phyloP scores from a whole-genome alignment of 2,329 filamentous ascomycete species.

The Hymenoscyphus fructigenus region DNA sequence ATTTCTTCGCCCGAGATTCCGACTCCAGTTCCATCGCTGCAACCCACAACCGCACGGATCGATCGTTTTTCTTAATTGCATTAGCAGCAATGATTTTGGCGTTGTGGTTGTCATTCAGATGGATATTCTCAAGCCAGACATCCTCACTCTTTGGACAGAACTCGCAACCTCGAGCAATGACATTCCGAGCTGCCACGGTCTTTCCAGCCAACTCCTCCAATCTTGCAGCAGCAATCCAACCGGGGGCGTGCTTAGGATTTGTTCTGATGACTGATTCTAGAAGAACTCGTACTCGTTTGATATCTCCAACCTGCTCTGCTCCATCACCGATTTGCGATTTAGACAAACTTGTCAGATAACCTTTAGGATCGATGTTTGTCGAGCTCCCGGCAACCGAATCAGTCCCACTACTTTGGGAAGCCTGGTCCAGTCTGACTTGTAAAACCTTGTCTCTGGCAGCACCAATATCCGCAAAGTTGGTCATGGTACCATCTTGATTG shows the following conservation, averaged over 20 bases:
- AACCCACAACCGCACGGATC: slow-evolving; percentile 87
- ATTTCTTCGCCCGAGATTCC: slow-evolving; percentile 81
- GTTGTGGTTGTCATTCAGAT: slow-evolving; percentile 87
- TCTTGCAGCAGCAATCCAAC: slow-evolving; percentile 92
- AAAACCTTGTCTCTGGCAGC: slow-evolving; percentile 94
- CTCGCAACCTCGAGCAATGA: slow-evolving; percentile 85
- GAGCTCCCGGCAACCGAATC: slow-evolving; percentile 74
- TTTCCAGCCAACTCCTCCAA: slow-evolving; percentile 92
- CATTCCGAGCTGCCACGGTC: slow-evolving; percentile 81
- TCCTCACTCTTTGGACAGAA: slow-evolving; percentile 93
- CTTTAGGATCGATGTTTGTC: slow-evolving; percentile 90
- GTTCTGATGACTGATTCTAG: slow-evolving; percentile 97
- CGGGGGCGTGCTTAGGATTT: slow-evolving; percentile 90
- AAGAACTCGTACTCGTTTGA: slow-evolving; percentile 87
- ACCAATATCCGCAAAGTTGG: slow-evolving; percentile 96
- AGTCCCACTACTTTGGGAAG: slow-evolving; percentile 68
- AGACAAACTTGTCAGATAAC: slow-evolving; percentile 89
- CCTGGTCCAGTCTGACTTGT: slow-evolving; percentile 89
- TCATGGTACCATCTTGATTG: slow-evolving; percentile 79
- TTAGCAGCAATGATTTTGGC: slow-evolving; percentile 94
- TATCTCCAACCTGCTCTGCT: slow-evolving; percentile 86
- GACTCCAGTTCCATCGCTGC: slow-evolving; percentile 92
- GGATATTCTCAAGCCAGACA: slow-evolving; percentile 93
- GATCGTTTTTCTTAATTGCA: slow-evolving; percentile 87
- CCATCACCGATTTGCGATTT: slow-evolving; percentile 77